Conservation (phyloP, 202 grass and related monocot species). For the Zizania palustris region DNA sequence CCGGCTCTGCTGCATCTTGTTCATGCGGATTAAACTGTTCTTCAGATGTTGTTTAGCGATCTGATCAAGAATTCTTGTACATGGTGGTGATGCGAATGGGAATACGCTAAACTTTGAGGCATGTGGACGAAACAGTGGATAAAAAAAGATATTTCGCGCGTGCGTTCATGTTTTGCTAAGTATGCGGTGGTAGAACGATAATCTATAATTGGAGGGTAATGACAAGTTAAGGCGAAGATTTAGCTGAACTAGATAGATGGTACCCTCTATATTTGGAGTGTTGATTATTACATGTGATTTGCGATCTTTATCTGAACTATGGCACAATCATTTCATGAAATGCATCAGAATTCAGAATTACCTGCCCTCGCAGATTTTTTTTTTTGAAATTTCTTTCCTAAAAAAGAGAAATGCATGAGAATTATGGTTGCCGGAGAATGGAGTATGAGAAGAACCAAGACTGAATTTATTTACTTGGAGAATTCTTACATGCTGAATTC, state of each 20-base stretch:
- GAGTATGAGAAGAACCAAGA: not conserved
- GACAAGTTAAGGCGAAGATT: slow-evolving; percentile 24
- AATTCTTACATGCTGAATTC: not conserved
- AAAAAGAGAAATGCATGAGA: not conserved
- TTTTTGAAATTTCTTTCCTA: too few relatives aligned
- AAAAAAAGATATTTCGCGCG: slow-evolving; percentile 31
- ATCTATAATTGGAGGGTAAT: slow-evolving; percentile 38
- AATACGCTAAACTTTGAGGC: slow-evolving; percentile 46
- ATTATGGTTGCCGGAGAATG: not conserved
- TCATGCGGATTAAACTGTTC: not conserved
- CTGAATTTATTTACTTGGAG: not conserved
- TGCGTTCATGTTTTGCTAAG: slow-evolving; percentile 22
- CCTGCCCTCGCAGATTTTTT: too few relatives aligned
- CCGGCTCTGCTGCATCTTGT: slow-evolving; percentile 40
- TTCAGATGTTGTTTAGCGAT: slow-evolving; percentile 19
- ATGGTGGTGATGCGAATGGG: slow-evolving; percentile 33
- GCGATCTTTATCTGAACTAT: not conserved
- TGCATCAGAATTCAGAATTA: not conserved
- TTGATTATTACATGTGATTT: slow-evolving; percentile 3
- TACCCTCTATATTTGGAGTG: slow-evolving; percentile 32
- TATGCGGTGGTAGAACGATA: slow-evolving; percentile 20
- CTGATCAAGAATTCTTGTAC: slow-evolving; percentile 19
- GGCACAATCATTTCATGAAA: not conserved
- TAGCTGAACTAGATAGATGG: not conserved
- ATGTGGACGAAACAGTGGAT: slow-evolving; percentile 27